Conservation (phyloP, 768 basidiomycete species). For the Termitomyces sp. region DNA sequence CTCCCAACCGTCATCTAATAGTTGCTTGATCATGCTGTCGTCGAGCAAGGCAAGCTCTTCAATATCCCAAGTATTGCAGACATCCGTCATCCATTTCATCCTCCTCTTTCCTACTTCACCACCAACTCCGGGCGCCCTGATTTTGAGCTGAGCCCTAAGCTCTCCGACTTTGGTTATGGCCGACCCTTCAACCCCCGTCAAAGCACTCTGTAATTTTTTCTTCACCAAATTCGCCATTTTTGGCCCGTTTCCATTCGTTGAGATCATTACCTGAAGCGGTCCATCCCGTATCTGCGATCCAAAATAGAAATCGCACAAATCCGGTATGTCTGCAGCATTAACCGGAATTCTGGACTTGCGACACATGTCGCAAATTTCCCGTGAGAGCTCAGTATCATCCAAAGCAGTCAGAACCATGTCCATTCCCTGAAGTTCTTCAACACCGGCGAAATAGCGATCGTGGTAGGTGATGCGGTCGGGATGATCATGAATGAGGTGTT, state of each 20-base stretch:
- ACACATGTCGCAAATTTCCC: slow-evolving; percentile 66
- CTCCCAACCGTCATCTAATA: slow-evolving; percentile 89
- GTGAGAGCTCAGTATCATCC: slow-evolving; percentile 71
- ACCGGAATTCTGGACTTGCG: slow-evolving; percentile 71
- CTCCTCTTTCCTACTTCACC: slow-evolving; percentile 69
- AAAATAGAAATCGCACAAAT: slow-evolving; percentile 97
- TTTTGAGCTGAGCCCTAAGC: slow-evolving; percentile 66
- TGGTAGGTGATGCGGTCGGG: slow-evolving; percentile 59
- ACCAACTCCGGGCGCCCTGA: slow-evolving; percentile 78
- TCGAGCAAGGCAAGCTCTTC: slow-evolving; percentile 73
- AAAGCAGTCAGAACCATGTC: slow-evolving; percentile 95
- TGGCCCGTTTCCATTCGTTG: slow-evolving; percentile 91
- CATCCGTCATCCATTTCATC: slow-evolving; percentile 89
- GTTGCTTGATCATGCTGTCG: slow-evolving; percentile 50
- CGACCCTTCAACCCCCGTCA: slow-evolving; percentile 68
- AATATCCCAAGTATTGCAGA: slow-evolving; percentile 84
- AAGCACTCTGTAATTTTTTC: slow-evolving; percentile 53
- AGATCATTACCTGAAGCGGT: slow-evolving; percentile 92
- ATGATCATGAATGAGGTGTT: slow-evolving; percentile 41
- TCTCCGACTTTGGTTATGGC: slow-evolving; percentile 78
- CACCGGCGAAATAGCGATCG: slow-evolving; percentile 60
- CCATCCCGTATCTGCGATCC: slow-evolving; percentile 89
- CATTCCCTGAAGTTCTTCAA: slow-evolving; percentile 59
- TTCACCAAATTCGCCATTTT: slow-evolving; percentile 84
- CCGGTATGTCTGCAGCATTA: slow-evolving; percentile 95